A percentile compares a stretch with the other conserved stretches of the same genome.
These are phyloP conservation scores for Firmiana major DNA, from an alignment of 345 rosid species.

Conservation along the genomic window DNA sequence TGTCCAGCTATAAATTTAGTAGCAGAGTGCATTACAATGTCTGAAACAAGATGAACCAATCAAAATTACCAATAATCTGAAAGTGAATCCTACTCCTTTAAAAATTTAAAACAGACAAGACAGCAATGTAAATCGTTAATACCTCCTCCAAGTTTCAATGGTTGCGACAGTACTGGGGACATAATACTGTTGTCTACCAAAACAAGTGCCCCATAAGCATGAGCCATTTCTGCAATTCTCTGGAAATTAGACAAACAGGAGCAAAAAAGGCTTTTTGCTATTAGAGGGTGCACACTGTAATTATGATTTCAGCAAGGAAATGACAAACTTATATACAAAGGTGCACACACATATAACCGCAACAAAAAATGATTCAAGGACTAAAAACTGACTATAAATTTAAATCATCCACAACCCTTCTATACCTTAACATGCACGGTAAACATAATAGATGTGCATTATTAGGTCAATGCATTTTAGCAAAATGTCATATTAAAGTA, in stretches of 20 bases:
- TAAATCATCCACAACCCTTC: background rate
- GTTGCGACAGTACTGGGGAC: constrained; percentile 88
- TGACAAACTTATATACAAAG: background rate
- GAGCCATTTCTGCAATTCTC: constrained; percentile 88
- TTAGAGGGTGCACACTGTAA: background rate
- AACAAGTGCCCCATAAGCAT: constrained; percentile 71
- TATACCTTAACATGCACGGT: background rate
- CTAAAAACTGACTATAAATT: background rate
- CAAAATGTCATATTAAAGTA: background rate
- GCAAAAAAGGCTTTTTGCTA: background rate
- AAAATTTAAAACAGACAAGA: constrained; percentile 2
- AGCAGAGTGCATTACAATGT: constrained; percentile 96
- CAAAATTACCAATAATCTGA: constrained; percentile 12
- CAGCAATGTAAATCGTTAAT: background rate
- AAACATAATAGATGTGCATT: background rate
- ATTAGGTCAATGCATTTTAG: background rate
- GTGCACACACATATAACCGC: background rate
- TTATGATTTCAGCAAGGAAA: background rate
- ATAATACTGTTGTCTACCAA: constrained; percentile 91
- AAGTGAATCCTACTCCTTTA: background rate
- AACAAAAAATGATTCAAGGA: background rate
- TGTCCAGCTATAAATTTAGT: constrained; percentile 94
- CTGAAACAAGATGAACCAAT: constrained; percentile 33
- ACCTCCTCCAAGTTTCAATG: constrained; percentile 97
- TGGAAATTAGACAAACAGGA: constrained; percentile 17